phyloP scores from a whole-genome alignment of 257 asterid genomes.

The Sherardia arvensis region DNA sequence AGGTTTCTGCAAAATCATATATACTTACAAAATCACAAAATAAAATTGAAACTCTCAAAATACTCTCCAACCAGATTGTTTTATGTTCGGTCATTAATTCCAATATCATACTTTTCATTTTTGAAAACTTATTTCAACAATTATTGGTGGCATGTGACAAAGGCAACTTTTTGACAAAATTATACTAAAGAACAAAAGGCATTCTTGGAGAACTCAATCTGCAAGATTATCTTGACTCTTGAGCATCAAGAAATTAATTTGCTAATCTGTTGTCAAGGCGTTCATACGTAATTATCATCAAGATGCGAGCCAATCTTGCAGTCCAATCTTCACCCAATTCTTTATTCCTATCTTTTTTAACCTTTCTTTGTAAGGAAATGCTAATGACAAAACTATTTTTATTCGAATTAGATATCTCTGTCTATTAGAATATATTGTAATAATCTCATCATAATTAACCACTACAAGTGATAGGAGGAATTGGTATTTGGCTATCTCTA shows the following conservation, averaged over 20 bases:
- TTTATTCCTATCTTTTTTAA: not conserved
- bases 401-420: not conserved
- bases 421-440: too few species aligned
- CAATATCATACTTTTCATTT: too few species aligned
- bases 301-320: not conserved
- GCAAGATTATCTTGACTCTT: conserved; percentile 2
- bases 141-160: not conserved
- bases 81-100: too few species aligned
- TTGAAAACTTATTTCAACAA: too few species aligned
- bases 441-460: too few species aligned
- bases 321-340: not conserved
- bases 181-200: not conserved
- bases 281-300: not conserved
- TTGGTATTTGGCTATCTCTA: too few species aligned
- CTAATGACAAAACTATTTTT: not conserved
- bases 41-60: too few species aligned
- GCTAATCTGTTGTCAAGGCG: not conserved
- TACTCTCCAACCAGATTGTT: too few species aligned
- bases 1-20: too few species aligned
- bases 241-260: not conserved
- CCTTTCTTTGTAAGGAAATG: not conserved
- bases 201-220: not conserved
- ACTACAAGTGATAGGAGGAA: too few species aligned
- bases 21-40: too few species aligned
- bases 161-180: not conserved